Percentiles rank a stretch among this genome's conserved stretches.
Evolutionary conservation across 192 early-diverging fungal genomes (phyloP).

Genomic region (Oehlia diaphana): DNA sequence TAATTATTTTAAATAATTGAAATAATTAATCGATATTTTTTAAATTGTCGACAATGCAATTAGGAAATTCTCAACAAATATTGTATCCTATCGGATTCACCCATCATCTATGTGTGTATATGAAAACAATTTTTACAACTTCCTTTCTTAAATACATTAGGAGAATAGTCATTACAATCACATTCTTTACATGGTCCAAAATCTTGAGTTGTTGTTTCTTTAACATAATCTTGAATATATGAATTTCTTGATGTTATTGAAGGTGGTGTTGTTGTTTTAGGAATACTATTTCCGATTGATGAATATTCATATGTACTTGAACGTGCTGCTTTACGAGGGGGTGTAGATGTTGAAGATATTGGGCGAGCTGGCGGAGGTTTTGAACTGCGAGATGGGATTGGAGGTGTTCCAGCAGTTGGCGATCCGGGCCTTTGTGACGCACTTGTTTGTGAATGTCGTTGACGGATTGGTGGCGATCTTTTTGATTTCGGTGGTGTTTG

Average conservation of each 20-base stretch:
- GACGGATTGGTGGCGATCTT: conserved; percentile 30
- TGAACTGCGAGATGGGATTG: conserved; percentile 21
- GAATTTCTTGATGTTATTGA: conserved; percentile 41
- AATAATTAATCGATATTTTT: too few relatives aligned
- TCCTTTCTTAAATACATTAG: conserved; percentile 73
- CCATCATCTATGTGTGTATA: conserved; percentile 42
- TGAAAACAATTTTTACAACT: conserved; percentile 88
- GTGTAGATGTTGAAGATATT: neutral
- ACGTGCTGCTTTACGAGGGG: neutral
- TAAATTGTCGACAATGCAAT: too few relatives aligned
- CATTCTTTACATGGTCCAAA: conserved; percentile 59
- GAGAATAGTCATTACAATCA: conserved; percentile 70
- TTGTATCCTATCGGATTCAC: too few relatives aligned
- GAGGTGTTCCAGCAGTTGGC: conserved; percentile 1
- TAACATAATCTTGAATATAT: conserved; percentile 45
- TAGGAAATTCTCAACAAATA: too few relatives aligned
- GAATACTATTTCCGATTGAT: conserved; percentile 33
- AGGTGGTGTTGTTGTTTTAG: conserved; percentile 38
- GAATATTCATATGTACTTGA: conserved; percentile 3
- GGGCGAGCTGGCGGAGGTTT: conserved; percentile 14
- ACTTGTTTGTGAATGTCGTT: neutral
- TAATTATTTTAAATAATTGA: too few relatives aligned
- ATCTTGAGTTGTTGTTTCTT: conserved; percentile 28
- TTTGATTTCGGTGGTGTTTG: conserved; percentile 25
- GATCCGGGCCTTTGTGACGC: neutral